Conservation (phyloP, 2,329 filamentous ascomycete species). For the Escovopsis weberi region DNA sequence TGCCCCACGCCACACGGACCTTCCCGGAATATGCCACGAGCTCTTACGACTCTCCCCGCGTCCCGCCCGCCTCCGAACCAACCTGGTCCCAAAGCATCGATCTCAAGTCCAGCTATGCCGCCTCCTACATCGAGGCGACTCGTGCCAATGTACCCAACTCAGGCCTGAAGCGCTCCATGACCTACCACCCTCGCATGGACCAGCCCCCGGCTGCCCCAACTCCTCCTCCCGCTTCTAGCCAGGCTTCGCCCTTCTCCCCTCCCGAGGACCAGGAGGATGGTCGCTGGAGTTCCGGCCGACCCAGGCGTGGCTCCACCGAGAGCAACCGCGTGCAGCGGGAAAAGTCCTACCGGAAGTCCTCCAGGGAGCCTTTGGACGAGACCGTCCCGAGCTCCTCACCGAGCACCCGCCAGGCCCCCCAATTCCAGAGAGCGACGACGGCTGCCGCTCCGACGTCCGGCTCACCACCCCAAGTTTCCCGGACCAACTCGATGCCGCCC, state of each 20-base stretch:
- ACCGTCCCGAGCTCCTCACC: conserved; percentile 17
- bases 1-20: conserved; percentile 4
- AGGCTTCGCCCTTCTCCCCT: conserved; percentile 13
- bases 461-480: conserved; percentile 21
- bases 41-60: conserved; percentile 4
- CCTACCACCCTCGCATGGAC: conserved; percentile 10
- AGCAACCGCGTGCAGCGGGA: conserved; percentile 11
- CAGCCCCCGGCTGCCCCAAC: conserved; percentile 21
- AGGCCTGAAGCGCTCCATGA: conserved; percentile 9
- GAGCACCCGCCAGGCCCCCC: conserved; percentile 13
- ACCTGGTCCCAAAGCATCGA: conserved; percentile 6
- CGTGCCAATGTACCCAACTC: conserved; percentile 9
- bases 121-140: conserved; percentile 19
- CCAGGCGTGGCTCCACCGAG: conserved; percentile 20
- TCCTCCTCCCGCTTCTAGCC: conserved; percentile 17
- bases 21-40: conserved; percentile 3
- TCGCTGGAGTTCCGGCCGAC: conserved; percentile 18
- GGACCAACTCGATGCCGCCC: conserved; percentile 21
- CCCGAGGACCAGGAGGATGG: conserved; percentile 19
- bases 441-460: conserved; percentile 11
- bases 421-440: conserved; percentile 14
- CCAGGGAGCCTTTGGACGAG: conserved; percentile 19
- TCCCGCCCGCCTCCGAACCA: conserved; percentile 10
- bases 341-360: conserved; percentile 17
- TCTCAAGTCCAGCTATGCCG: conserved; percentile 11